A percentile compares a stretch with the other conserved stretches of the same genome.
These are phyloP conservation scores for Saturnispora sanitii DNA, from an alignment of 805 yeast species.

Conservation along the genomic window DNA sequence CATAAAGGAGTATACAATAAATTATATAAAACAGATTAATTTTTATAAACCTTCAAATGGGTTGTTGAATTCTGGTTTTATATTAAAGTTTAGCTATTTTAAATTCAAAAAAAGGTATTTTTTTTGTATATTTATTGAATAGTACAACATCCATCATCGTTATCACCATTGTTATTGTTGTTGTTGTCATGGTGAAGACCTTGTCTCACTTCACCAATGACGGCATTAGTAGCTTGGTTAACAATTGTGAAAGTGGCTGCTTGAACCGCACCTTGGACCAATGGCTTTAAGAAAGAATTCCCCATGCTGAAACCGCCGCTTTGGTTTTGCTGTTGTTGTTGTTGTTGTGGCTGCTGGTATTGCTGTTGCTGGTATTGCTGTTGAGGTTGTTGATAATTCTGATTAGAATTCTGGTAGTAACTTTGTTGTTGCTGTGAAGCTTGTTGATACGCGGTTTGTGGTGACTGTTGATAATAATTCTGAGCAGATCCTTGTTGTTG, in stretches of 20 bases:
- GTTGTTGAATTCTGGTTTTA: too few relatives aligned
- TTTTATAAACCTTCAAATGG: too few relatives aligned
- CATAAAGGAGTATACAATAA: too few relatives aligned
- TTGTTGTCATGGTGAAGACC: not conserved
- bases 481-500: not conserved
- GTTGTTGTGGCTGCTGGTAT: not conserved
- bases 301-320: not conserved
- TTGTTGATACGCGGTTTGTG: not conserved
- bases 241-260: constrained; percentile 1
- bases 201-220: not conserved
- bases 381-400: not conserved
- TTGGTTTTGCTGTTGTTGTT: not conserved
- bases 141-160: not conserved
- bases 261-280: constrained; percentile 1
- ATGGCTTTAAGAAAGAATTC: not conserved
- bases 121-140: too few relatives aligned
- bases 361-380: not conserved
- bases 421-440: not conserved
- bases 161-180: not conserved
- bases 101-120: not conserved
- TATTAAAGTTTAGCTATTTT: too few relatives aligned
- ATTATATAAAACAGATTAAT: too few relatives aligned
- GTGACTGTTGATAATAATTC: not conserved
- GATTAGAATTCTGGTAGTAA: not conserved
- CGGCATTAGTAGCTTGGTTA: not conserved